A percentile compares a stretch with the other conserved stretches of the same genome.
phyloP scores from a whole-genome alignment of 1,139 yeast genomes.

The Blastobotrys illinoisensis region DNA sequence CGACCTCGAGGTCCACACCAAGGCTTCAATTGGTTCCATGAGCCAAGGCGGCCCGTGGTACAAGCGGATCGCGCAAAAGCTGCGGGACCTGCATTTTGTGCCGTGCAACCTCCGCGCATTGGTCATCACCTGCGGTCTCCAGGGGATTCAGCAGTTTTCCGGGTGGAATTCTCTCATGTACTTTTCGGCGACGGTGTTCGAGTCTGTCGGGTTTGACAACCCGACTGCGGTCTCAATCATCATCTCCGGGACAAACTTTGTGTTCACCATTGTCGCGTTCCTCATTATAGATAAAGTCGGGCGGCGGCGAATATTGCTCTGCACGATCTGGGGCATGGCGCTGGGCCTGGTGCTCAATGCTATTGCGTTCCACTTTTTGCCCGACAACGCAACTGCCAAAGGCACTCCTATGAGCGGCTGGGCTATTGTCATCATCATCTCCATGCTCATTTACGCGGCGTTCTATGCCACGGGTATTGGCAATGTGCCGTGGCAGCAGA shows the following conservation, averaged over 20 bases:
- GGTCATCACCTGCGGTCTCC: slow-evolving; percentile 83
- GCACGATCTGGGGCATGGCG: slow-evolving; percentile 79
- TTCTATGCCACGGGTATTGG: slow-evolving; percentile 93
- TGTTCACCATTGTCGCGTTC: slow-evolving; percentile 78
- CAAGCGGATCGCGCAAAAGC: slow-evolving; percentile 23
- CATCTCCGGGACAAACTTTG: slow-evolving; percentile 87
- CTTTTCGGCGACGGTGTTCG: slow-evolving; percentile 84
- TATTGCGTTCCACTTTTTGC: slow-evolving; percentile 78
- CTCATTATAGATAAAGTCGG: slow-evolving; percentile 81
- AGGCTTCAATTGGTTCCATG: slow-evolving; percentile 9
- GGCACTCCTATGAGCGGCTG: slow-evolving; percentile 53
- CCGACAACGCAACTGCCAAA: slow-evolving; percentile 38
- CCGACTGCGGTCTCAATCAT: slow-evolving; percentile 89
- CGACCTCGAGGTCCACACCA: slow-evolving; percentile 21
- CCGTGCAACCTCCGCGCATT: slow-evolving; percentile 87
- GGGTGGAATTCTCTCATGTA: slow-evolving; percentile 95
- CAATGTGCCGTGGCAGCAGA: slow-evolving; percentile 97
- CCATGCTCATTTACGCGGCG: slow-evolving; percentile 83
- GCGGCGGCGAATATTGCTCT: slow-evolving; percentile 68
- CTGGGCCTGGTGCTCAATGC: slow-evolving; percentile 72
- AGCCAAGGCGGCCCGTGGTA: slow-evolving; percentile 10
- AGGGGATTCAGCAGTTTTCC: slow-evolving; percentile 92
- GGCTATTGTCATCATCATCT: slow-evolving; percentile 78
- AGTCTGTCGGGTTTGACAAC: slow-evolving; percentile 78
- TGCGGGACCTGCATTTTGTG: slow-evolving; percentile 63